Base-by-base conservation (phyloP, 1,284 basidiomycete genomes). In the Xerocomus cyaneibrunnescens region DNA sequence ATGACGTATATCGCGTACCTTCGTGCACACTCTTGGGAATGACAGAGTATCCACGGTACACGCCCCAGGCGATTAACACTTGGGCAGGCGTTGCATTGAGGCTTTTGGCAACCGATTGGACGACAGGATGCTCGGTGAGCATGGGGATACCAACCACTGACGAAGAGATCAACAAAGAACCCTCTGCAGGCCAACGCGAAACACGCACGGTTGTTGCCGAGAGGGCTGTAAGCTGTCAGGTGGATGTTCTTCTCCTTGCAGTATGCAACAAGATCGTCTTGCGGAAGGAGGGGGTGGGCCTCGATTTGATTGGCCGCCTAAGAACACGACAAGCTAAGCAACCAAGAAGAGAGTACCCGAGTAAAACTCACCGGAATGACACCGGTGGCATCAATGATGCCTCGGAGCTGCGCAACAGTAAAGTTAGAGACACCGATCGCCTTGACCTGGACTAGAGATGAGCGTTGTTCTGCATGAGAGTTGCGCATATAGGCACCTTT, bases 361-460 rank as follows among this genome's bases (percentile, higher is more conserved):
- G 35, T 16, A 38, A 16, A 21, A 51, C 51, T 12, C 54, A 73
- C 87, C 19, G 92, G 92, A 48, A 83, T 79, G 48, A 89, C 85
- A 19, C 87, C 87, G 5, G 91, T 92, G 3, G 82, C 87, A 13
- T 80, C 73, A 61, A 85, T 86, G 65, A 94, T 80, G 30, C 75
- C 85, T 65, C 90, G 72, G 51, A 94, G 71, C 44, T 86, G 76
- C 38, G 76, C 74, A 45, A 85, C 73, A 28, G 79, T 83, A 69
- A 92, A 94, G 79, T 94, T 94, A 57, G 87, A 91, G 13, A 94
- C 91, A 56, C 87, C 88, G 54, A 89, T 73, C 3, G 77, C 75
- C 61, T 72, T 75, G 65, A 84, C 83, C 77, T 81, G 38, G 14
- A 23, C 23, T 23, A 37, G 30, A 40, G 38, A 40, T 51, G 36